Evolutionary conservation across 2,329 filamentous ascomycete genomes (phyloP).

Genomic region (Tolypocladium album): DNA sequence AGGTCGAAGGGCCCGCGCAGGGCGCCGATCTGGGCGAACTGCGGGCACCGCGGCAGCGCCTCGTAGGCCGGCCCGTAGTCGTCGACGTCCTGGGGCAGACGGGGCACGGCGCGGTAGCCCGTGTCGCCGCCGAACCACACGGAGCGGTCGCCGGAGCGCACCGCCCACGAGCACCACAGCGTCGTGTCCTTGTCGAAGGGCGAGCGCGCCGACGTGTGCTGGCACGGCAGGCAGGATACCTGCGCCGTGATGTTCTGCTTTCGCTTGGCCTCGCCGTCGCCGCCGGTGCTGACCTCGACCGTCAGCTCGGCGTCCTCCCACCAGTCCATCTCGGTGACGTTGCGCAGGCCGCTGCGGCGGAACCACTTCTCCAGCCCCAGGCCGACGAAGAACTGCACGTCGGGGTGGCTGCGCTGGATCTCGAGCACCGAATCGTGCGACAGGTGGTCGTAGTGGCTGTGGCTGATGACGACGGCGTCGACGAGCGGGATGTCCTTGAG

Average conservation of each 20-base stretch:
- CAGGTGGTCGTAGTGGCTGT: constrained; percentile 90
- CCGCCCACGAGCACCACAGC: constrained; percentile 81
- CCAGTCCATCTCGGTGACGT: constrained; percentile 89
- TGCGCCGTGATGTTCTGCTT: constrained; percentile 48
- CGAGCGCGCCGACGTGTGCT: constrained; percentile 66
- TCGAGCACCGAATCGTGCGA: constrained; percentile 65
- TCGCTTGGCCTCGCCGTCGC: constrained; percentile 4
- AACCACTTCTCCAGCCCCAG: constrained; percentile 82
- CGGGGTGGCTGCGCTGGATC: constrained; percentile 59
- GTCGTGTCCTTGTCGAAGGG: constrained; percentile 62
- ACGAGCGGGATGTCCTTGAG: constrained; percentile 68
- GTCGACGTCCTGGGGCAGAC: constrained; percentile 48
- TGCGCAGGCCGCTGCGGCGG: constrained; percentile 52
- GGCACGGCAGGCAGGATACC: constrained; percentile 71
- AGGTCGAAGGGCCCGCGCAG: constrained; percentile 80
- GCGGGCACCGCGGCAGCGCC: constrained; percentile 63
- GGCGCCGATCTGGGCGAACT: constrained; percentile 74
- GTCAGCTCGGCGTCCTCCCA: constrained; percentile 77
- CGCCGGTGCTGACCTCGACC: constrained; percentile 27
- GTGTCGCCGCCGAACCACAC: constrained; percentile 88
- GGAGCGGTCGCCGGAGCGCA: constrained; percentile 63
- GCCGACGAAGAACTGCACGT: constrained; percentile 81
- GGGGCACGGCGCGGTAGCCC: constrained; percentile 71
- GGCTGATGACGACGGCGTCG: constrained; percentile 71
- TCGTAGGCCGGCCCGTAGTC: constrained; percentile 61